Conservation (phyloP, 148 eudicot genomes). For the Camellia lanceoleosa region DNA sequence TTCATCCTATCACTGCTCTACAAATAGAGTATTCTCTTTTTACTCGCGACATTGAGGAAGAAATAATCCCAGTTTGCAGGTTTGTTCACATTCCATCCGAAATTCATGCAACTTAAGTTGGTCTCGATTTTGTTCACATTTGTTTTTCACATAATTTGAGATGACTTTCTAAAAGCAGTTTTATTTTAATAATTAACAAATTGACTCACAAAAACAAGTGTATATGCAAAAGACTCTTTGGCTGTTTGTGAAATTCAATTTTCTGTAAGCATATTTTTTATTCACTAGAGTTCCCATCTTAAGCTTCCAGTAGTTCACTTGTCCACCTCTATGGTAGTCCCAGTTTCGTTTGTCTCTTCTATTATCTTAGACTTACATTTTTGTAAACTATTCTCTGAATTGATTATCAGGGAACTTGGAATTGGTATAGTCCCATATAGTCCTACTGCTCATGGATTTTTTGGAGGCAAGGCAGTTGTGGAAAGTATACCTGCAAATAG, state of each 20-base stretch:
- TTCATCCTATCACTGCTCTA: conserved; percentile 66
- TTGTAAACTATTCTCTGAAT: background rate
- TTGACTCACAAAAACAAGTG: background rate
- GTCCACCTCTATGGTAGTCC: background rate
- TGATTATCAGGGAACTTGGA: conserved; percentile 64
- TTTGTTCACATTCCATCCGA: conserved; percentile 10
- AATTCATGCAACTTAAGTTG: background rate
- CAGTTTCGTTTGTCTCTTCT: background rate
- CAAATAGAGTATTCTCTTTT: conserved; percentile 79
- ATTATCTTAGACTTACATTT: background rate
- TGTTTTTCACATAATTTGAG: background rate
- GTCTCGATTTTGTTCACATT: background rate
- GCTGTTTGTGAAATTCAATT: background rate
- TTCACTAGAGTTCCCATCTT: background rate
- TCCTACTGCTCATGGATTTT: conserved; percentile 75
- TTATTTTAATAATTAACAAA: background rate
- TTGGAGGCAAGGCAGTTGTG: conserved; percentile 68
- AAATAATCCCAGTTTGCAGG: conserved; percentile 75
- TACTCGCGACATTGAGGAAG: conserved; percentile 71
- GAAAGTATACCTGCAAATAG: conserved; percentile 55
- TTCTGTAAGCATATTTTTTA: background rate
- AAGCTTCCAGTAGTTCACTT: background rate
- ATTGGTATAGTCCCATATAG: conserved; percentile 74
- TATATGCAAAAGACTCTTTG: background rate
- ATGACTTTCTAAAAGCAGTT: background rate